Conservation (phyloP, 306 rosid genomes). For the Vicia faba region DNA sequence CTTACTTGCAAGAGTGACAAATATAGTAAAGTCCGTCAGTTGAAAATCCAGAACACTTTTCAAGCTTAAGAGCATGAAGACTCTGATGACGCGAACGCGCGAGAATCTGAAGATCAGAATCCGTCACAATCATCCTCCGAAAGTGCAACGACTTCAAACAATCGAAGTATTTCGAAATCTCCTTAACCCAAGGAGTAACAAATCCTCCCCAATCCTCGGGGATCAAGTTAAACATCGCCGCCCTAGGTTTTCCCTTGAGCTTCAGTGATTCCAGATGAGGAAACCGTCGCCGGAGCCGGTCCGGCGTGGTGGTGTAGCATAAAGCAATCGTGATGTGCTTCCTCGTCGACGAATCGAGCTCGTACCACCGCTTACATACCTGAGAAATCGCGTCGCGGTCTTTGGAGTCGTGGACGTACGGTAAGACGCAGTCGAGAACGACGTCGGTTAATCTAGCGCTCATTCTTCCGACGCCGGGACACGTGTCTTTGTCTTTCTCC, state of each 20-base stretch:
- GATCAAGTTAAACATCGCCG: slow-evolving; percentile 93
- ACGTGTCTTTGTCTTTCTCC: slow-evolving; percentile 3
- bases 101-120: slow-evolving; percentile 75
- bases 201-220: slow-evolving; percentile 98
- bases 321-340: slow-evolving; percentile 94
- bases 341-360: slow-evolving; percentile 83
- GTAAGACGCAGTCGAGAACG: slow-evolving; percentile 72
- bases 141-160: slow-evolving; percentile 78
- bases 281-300: slow-evolving; percentile 64
- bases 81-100: slow-evolving; percentile 65
- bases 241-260: slow-evolving; percentile 91
- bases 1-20: slow-evolving; percentile 77
- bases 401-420: slow-evolving; percentile 73
- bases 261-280: slow-evolving; percentile 74
- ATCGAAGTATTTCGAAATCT: slow-evolving; percentile 60
- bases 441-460: slow-evolving; percentile 51
- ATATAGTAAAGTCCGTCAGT: slow-evolving; percentile 76
- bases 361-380: slow-evolving; percentile 87
- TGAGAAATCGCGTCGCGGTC: slow-evolving; percentile 83
- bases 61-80: slow-evolving; percentile 75
- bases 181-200: slow-evolving; percentile 82
- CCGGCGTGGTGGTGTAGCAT: slow-evolving; percentile 87
- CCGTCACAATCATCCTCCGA: slow-evolving; percentile 90
- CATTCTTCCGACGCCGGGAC: background rate
- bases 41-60: slow-evolving; percentile 91